phyloP scores from a whole-genome alignment of 192 early-diverging fungal species.

The Podochytrium sp. region DNA sequence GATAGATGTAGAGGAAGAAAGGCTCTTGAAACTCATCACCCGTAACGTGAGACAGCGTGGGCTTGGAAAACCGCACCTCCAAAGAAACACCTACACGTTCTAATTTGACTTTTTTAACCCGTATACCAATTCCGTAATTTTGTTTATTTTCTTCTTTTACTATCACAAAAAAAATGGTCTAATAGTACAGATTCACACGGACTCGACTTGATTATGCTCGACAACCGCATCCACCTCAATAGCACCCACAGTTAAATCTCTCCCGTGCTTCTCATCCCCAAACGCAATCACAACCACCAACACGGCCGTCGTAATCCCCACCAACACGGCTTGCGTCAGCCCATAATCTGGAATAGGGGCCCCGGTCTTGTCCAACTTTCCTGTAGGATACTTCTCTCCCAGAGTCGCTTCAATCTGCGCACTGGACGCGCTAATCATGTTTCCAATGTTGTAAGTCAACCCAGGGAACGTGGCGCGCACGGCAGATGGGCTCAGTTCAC shows the following conservation, averaged over 20 bases:
- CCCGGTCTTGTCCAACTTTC: background rate
- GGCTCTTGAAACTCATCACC: no score
- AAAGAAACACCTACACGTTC: no score
- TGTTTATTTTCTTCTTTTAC: no score
- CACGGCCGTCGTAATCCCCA: slow-evolving; percentile 51
- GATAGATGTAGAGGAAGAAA: no score
- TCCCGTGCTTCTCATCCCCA: slow-evolving; percentile 63
- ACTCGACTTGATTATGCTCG: no score
- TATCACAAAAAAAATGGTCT: no score
- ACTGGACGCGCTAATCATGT: slow-evolving; percentile 62
- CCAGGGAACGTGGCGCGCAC: slow-evolving; percentile 74
- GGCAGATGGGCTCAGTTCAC: slow-evolving; percentile 68
- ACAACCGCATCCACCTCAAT: no score
- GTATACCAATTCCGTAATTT: no score
- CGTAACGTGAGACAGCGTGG: no score
- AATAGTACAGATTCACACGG: no score
- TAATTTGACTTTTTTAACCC: no score
- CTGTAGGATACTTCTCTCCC: slow-evolving; percentile 43
- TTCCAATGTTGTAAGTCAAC: slow-evolving; percentile 77
- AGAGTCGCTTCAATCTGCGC: slow-evolving; percentile 62
- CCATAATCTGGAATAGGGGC: slow-evolving; percentile 49
- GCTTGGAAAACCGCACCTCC: no score
- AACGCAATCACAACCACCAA: slow-evolving; percentile 50
- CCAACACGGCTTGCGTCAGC: slow-evolving; percentile 61
- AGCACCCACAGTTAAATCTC: slow-evolving; percentile 51